Evolutionary conservation across 257 asterid genomes (phyloP).

Genomic region (Gentiana macrophylla): DNA sequence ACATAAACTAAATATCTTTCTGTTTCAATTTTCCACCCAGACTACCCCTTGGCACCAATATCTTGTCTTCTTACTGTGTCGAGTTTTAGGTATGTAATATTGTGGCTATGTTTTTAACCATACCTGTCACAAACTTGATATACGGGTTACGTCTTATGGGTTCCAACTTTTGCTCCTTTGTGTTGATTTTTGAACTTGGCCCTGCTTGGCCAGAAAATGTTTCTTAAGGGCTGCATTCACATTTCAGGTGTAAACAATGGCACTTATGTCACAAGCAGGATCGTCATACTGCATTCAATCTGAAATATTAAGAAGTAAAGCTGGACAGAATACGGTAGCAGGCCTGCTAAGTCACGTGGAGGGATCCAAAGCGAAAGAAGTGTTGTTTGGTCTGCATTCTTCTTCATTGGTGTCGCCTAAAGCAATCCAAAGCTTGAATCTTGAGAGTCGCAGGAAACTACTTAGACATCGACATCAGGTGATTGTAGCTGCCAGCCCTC

Average conservation of each 20-base stretch:
- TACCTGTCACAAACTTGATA: no score
- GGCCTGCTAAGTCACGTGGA: constrained; percentile 19
- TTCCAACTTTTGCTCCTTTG: no score
- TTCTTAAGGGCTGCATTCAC: constrained; percentile 5
- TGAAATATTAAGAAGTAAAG: constrained; percentile 26
- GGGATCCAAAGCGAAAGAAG: constrained; percentile 34
- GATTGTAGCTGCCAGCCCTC: constrained; percentile 94
- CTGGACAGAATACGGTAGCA: constrained; percentile 20
- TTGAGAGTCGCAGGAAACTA: constrained; percentile 22
- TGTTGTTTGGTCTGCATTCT: constrained; percentile 20
- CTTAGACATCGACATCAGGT: constrained; percentile 28
- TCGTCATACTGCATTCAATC: constrained; percentile 38
- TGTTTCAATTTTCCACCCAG: no score
- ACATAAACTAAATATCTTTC: no score
- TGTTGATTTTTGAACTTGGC: no score
- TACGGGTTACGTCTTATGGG: no score
- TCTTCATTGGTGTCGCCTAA: constrained; percentile 33
- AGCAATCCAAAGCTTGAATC: constrained; percentile 19
- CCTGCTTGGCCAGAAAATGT: no score
- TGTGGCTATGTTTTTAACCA: no score
- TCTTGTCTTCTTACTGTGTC: no score
- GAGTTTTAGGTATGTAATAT: no score
- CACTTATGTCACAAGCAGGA: constrained; percentile 58
- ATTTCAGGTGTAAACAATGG: constrained; percentile 54
- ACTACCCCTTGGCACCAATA: no score